phyloP scores from a whole-genome alignment of 768 basidiomycete species.

The Auricularia heimuer region DNA sequence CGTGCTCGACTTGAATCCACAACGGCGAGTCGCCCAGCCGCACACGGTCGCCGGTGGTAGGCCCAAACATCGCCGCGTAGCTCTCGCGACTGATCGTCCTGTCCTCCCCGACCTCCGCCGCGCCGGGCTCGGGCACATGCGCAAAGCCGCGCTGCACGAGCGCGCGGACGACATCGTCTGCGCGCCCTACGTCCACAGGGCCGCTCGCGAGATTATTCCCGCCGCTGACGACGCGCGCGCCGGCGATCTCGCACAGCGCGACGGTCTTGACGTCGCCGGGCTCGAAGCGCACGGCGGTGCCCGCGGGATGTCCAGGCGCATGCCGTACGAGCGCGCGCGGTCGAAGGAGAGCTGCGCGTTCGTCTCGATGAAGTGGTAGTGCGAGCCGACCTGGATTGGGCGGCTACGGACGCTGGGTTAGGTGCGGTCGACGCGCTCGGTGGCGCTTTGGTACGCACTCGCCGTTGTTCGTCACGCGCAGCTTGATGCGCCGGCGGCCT shows the following conservation, averaged over 20 bases:
- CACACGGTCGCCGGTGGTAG: constrained; percentile 83
- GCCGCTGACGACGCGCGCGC: constrained; percentile 60
- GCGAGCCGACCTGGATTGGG: constrained; percentile 66
- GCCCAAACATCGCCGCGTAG: constrained; percentile 93
- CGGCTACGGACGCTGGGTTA: constrained; percentile 8
- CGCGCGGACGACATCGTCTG: constrained; percentile 36
- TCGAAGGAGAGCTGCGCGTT: constrained; percentile 78
- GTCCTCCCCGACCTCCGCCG: constrained; percentile 38
- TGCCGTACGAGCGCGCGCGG: constrained; percentile 68
- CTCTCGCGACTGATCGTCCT: constrained; percentile 54
- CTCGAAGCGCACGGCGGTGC: constrained; percentile 94
- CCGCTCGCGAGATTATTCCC: constrained; percentile 68
- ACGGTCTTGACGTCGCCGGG: constrained; percentile 85
- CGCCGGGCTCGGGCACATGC: constrained; percentile 59
- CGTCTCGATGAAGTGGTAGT: constrained; percentile 90
- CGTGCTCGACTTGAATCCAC: constrained; percentile 88
- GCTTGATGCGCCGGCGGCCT: constrained; percentile 40
- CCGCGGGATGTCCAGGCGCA: constrained; percentile 87
- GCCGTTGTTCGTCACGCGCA: constrained; percentile 79
- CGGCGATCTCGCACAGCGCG: constrained; percentile 68
- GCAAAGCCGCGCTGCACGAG: constrained; percentile 57
- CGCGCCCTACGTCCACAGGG: constrained; percentile 33
- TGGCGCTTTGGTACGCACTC: constrained; percentile 55
- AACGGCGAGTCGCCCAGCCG: constrained; percentile 81
- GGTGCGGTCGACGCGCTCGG: background rate